These are phyloP conservation scores for Karstenula rhodostoma DNA, from an alignment of 2,329 filamentous ascomycete genomes.

Conservation along the genomic window DNA sequence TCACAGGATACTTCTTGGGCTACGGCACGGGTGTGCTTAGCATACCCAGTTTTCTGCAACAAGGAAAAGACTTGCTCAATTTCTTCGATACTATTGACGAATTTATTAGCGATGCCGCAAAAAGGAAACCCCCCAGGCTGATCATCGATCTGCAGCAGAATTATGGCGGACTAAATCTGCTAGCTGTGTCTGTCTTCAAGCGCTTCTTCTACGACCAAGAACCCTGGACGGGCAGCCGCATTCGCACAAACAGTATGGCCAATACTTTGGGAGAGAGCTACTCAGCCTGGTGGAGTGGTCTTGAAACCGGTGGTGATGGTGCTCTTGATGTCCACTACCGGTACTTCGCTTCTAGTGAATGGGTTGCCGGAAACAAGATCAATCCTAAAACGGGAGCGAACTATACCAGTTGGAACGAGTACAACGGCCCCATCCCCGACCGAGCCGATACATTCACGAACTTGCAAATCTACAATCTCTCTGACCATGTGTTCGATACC, in stretches of 20 bases:
- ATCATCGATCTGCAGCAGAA: constrained; percentile 69
- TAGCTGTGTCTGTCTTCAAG: constrained; percentile 52
- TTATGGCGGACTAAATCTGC: constrained; percentile 56
- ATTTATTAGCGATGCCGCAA: constrained; percentile 54
- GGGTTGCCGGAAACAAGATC: constrained; percentile 32
- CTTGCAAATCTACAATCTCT: constrained; percentile 28
- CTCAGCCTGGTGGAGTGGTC: constrained; percentile 14
- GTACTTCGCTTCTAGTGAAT: constrained; percentile 26
- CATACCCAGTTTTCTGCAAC: constrained; percentile 49
- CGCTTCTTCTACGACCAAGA: constrained; percentile 56
- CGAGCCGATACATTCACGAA: constrained; percentile 43
- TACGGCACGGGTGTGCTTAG: constrained; percentile 53
- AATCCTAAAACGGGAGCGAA: constrained; percentile 28
- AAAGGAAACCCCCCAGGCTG: constrained; percentile 60
- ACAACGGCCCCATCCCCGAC: constrained; percentile 37
- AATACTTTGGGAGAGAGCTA: constrained; percentile 20
- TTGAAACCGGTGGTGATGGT: constrained; percentile 2
- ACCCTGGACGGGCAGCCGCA: constrained; percentile 52
- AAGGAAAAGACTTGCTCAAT: constrained; percentile 16
- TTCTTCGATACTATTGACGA: constrained; percentile 39
- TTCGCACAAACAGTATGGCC: constrained; percentile 49
- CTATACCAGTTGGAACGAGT: constrained; percentile 44
- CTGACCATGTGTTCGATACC: constrained; percentile 23
- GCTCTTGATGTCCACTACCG: constrained; percentile 5
- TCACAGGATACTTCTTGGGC: constrained; percentile 55